Conservation (phyloP, 176 grass and related monocot species). For the Lolium multiflorum region DNA sequence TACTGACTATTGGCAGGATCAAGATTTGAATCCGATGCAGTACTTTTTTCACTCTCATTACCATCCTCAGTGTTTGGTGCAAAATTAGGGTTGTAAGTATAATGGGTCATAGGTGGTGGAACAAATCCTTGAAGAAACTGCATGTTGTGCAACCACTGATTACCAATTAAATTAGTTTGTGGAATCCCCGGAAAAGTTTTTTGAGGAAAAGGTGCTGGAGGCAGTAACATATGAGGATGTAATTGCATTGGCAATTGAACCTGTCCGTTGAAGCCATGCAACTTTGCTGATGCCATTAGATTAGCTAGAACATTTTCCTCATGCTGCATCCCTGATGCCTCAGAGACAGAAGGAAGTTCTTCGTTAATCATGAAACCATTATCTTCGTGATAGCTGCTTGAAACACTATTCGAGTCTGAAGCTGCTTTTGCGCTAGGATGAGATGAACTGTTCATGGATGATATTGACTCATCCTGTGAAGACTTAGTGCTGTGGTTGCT, state of each 20-base stretch:
- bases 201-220: conserved; percentile 57
- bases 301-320: conserved; percentile 80
- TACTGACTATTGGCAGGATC: conserved; percentile 49
- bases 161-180: conserved; percentile 57
- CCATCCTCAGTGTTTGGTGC: conserved; percentile 53
- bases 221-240: conserved; percentile 56
- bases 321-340: conserved; percentile 63
- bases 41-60: conserved; percentile 52
- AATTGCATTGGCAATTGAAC: conserved; percentile 69
- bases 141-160: conserved; percentile 66
- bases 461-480: conserved; percentile 68
- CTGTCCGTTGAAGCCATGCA: conserved; percentile 80
- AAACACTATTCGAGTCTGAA: conserved; percentile 80
- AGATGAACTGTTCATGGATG: conserved; percentile 57
- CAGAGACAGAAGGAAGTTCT: conserved; percentile 81
- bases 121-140: conserved; percentile 65
- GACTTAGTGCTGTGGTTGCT: conserved; percentile 62
- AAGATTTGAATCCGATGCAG: conserved; percentile 43
- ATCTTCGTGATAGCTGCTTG: conserved; percentile 69
- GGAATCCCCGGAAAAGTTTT: conserved; percentile 66
- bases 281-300: conserved; percentile 69
- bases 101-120: conserved; percentile 61
- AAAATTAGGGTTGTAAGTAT: conserved; percentile 54
- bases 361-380: conserved; percentile 59
- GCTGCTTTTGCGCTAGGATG: conserved; percentile 53